Base-by-base conservation (phyloP, 495 filamentous ascomycete species). In the Annulohypoxylon bovei region DNA sequence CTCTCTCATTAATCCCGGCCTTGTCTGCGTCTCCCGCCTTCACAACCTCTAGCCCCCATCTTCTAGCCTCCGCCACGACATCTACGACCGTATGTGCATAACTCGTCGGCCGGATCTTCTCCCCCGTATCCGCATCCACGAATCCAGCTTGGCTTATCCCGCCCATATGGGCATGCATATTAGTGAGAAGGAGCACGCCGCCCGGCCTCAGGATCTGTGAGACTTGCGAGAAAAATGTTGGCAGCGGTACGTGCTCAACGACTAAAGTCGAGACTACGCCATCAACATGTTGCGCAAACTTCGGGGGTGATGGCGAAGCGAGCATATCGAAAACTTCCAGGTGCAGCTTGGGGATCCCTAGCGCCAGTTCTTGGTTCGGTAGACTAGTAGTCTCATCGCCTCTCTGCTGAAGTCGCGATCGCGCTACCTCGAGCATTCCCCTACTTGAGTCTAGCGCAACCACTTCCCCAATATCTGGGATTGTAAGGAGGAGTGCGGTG, bases 161-260 rank as follows among this genome's bases (percentile, higher is more conserved):
- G 3, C 90, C 90, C 89, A 92, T 92, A 14, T 90, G 86, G 6
- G 83, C 78, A 72, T 93, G 91, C 91, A 93, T 93, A 74, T 92
- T 92, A 3, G 90, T 92, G 4, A 92, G 62, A 33, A 92, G 79
- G 6, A 90, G 71, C 67, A 86, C 80, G 5, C 85, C 88, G 0
- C 86, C 87, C 0, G 79, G 70, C 23, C 56, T 75, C 53, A 91
- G 74, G 14, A 91, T 77, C 18, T 71, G 65, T 9, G 81, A 70
- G 0, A 86, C 81, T 1, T 81, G 81, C 22, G 67, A 57, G 75
- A 93, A 93, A 77, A 90, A 92, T 0, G 23, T 42, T 1, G 57
- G 6, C 1, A 90, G 75, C 0, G 89, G 87, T 18, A 92, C 78
- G 71, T 92, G 91, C 75, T 93, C 91, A 8, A 92, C 58, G 0